Conservation (phyloP, 2,329 filamentous ascomycete species). For the Talaromyces amestolkiae region DNA sequence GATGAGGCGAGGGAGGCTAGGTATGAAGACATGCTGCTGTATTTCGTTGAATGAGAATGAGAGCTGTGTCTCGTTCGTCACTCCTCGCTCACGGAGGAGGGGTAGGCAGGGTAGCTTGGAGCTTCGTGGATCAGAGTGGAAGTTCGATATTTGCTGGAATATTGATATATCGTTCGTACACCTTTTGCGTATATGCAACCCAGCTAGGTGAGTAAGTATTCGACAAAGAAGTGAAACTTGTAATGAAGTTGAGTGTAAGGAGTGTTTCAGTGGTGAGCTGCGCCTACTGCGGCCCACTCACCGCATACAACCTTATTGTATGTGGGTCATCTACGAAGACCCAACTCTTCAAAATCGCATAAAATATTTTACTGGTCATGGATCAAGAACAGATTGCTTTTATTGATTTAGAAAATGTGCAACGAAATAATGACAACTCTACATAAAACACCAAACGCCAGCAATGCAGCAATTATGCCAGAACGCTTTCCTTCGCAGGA, state of each 20-base stretch:
- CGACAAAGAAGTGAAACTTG: not conserved
- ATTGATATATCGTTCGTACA: not conserved
- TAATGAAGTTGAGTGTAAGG: not conserved
- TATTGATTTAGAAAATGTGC: conserved; percentile 11
- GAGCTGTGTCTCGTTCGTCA: not conserved
- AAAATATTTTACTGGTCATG: not conserved
- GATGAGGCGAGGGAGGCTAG: conserved; percentile 64
- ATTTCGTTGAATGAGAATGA: not conserved
- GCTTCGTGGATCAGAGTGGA: not conserved
- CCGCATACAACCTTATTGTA: conserved; percentile 10
- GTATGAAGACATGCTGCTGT: conserved; percentile 69
- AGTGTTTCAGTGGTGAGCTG: conserved; percentile 9
- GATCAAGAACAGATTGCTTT: conserved; percentile 12
- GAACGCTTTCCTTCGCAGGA: conserved; percentile 52
- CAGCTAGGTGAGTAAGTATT: not conserved
- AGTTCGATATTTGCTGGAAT: too few species aligned
- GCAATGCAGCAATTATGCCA: conserved; percentile 33
- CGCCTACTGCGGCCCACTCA: conserved; percentile 5
- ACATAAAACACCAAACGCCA: conserved; percentile 13
- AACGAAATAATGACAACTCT: not conserved
- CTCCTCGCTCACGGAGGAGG: not conserved
- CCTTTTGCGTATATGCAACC: not conserved
- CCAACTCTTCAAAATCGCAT: not conserved
- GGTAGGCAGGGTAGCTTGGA: conserved; percentile 8
- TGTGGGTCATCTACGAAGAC: not conserved